These are phyloP conservation scores for Rhodofomes roseus DNA, from an alignment of 1,284 basidiomycete species.

Conservation along the genomic window DNA sequence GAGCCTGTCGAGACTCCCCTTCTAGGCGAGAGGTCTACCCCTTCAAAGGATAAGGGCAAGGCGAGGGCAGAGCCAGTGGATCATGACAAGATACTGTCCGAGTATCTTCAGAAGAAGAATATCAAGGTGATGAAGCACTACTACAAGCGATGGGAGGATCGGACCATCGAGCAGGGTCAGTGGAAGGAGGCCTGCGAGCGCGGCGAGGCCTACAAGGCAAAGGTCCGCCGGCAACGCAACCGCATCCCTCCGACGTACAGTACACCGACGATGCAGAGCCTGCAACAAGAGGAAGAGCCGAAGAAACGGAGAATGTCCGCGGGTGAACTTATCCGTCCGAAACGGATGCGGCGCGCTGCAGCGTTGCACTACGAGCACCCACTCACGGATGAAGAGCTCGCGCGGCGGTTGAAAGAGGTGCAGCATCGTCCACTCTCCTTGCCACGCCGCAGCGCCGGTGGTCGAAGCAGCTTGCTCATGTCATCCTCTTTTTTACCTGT, in stretches of 20 bases:
- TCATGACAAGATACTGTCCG: constrained; percentile 8
- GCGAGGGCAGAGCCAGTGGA: constrained; percentile 16
- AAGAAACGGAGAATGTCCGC: constrained; percentile 22
- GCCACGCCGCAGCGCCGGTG: neutral
- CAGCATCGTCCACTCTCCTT: constrained; percentile 9
- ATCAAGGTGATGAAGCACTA: constrained; percentile 20
- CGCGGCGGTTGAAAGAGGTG: constrained; percentile 64
- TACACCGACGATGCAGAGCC: constrained; percentile 9
- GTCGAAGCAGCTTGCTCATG: constrained; percentile 1
- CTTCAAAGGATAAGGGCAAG: constrained; percentile 28
- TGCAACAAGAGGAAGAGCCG: constrained; percentile 9
- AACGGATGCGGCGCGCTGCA: constrained; percentile 47
- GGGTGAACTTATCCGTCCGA: constrained; percentile 26
- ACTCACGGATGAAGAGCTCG: constrained; percentile 61
- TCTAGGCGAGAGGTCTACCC: neutral
- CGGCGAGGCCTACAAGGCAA: constrained; percentile 56
- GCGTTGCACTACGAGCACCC: constrained; percentile 41
- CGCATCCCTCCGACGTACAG: constrained; percentile 31
- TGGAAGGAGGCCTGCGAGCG: constrained; percentile 59
- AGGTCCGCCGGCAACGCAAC: constrained; percentile 33
- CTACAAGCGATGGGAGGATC: constrained; percentile 43
- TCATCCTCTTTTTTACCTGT: neutral
- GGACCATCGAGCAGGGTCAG: constrained; percentile 38
- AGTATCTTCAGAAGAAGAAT: constrained; percentile 10
- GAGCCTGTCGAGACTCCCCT: neutral